Evolutionary conservation across 495 filamentous ascomycete genomes (phyloP).

Genomic region (Lophiostoma macrostomum): DNA sequence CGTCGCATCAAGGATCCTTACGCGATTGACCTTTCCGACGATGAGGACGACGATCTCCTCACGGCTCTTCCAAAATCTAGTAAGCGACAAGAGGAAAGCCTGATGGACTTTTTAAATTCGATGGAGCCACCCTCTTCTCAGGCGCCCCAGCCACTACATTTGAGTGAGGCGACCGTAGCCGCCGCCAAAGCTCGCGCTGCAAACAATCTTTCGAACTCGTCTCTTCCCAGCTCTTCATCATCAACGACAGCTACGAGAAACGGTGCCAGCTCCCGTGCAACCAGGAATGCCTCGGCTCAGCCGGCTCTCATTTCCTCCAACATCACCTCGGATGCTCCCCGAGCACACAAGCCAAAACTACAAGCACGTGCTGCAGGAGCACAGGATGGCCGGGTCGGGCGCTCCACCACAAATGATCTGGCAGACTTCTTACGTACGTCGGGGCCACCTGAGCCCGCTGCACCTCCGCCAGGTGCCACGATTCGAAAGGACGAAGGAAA

Average conservation of each 20-base stretch:
- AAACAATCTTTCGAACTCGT: neutral
- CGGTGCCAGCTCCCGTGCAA: slow-evolving; percentile 4
- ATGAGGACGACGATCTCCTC: slow-evolving; percentile 66
- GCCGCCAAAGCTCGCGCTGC: slow-evolving; percentile 15
- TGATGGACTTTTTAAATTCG: slow-evolving; percentile 85
- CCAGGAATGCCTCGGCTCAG: slow-evolving; percentile 1
- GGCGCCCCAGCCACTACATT: slow-evolving; percentile 45
- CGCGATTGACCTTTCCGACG: slow-evolving; percentile 73
- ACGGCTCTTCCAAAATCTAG: slow-evolving; percentile 42
- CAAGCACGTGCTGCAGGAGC: slow-evolving; percentile 18
- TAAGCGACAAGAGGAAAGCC: slow-evolving; percentile 56
- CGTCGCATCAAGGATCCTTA: slow-evolving; percentile 84
- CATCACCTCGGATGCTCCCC: slow-evolving; percentile 11
- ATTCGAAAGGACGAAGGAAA: slow-evolving; percentile 24
- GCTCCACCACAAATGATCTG: slow-evolving; percentile 62
- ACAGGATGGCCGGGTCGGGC: slow-evolving; percentile 16
- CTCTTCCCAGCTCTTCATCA: neutral
- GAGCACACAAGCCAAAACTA: slow-evolving; percentile 13
- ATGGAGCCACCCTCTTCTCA: slow-evolving; percentile 62
- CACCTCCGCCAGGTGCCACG: slow-evolving; percentile 2
- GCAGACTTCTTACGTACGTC: slow-evolving; percentile 78
- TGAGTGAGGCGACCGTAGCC: slow-evolving; percentile 19
- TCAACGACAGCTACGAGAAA: neutral
- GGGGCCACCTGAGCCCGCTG: slow-evolving; percentile 56
- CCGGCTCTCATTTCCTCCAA: slow-evolving; percentile 1